Conservation (phyloP, 2,329 filamentous ascomycete species). For the Tolypocladium paradoxum region DNA sequence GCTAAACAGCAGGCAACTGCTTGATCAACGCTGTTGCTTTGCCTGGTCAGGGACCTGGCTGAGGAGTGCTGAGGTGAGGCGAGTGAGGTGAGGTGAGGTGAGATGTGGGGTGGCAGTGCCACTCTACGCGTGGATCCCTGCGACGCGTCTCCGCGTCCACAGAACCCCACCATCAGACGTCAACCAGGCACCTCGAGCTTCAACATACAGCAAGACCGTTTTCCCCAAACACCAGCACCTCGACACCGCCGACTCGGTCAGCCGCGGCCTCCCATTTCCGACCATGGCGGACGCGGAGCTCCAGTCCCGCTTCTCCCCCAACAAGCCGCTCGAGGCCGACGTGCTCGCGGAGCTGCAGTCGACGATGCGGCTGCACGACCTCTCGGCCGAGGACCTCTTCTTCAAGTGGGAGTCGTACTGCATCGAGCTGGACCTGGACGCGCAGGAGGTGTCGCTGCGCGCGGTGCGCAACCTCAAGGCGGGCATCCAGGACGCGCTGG, state of each 20-base stretch:
- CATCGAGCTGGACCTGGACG: constrained; percentile 82
- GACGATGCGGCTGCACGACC: constrained; percentile 72
- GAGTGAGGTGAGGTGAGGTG: too few relatives aligned
- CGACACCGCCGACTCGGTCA: not conserved
- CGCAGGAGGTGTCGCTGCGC: constrained; percentile 56
- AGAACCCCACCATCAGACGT: not conserved
- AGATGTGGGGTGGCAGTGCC: not conserved
- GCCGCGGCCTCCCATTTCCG: not conserved
- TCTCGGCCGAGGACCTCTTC: constrained; percentile 77
- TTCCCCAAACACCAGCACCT: not conserved
- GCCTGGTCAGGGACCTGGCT: too few relatives aligned
- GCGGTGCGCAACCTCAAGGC: constrained; percentile 73
- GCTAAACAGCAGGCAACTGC: not conserved
- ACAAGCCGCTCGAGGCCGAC: constrained; percentile 56
- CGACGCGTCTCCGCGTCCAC: not conserved
- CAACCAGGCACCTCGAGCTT: not conserved
- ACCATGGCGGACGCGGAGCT: constrained; percentile 26
- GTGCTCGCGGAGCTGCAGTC: constrained; percentile 73
- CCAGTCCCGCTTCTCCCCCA: constrained; percentile 23
- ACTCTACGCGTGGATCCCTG: not conserved
- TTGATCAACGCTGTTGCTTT: not conserved
- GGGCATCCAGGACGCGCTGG: constrained; percentile 72
- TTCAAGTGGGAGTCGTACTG: constrained; percentile 99
- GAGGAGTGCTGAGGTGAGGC: too few relatives aligned
- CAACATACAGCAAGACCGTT: not conserved